Base-by-base conservation (phyloP, 345 rosid species). In the Camelina laxa region DNA sequence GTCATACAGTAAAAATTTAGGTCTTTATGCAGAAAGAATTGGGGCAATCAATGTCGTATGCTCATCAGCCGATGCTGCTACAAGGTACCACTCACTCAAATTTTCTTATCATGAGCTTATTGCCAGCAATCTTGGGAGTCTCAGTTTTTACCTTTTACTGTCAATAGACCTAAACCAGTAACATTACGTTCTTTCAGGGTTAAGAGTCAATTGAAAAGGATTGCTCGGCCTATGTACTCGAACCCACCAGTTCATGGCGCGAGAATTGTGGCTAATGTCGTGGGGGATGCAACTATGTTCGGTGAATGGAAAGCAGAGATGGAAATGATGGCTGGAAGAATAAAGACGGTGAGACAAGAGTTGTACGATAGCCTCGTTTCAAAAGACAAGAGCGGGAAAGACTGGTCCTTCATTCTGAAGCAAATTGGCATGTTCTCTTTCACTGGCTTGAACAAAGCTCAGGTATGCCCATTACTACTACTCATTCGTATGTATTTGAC, bases 381-480 rank as follows among this genome's bases (percentile, higher is more conserved):
- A 49, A 90, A 88, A 77, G 99, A 95, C 69, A 92, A 84, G 78
- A 90, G 93, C 48, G 91, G 97, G 17, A 95, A 95, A 56, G 99
- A 95, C 58, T 95, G 99, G 97, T 92, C 97, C 53, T 92, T 90
- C 71, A 85, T 95, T 69, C 83, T 95, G 5, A 89, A 83, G 79
- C 99, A 90, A 84, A 95, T 95, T 58, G 97, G 99, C 83, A 95
- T 95, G 99, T 95, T 95, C 88, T 91, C 96, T 5, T 94, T 90
- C 84, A 92, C 99, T 2, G 97, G 97, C 74, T 84, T 95, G 81
- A 89, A 80, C 87, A 95, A 86, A 81, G 64, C 91, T 72, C 97
- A 90, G 99, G 99, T 91, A 84, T 66, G 33, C 58, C 24, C 20
- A 70, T 9, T 22, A 5, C 20, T 71, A 8, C 27, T 74, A 12